These are phyloP conservation scores for Backusella circina DNA, from an alignment of 192 early-diverging fungal genomes.

Conservation along the genomic window DNA sequence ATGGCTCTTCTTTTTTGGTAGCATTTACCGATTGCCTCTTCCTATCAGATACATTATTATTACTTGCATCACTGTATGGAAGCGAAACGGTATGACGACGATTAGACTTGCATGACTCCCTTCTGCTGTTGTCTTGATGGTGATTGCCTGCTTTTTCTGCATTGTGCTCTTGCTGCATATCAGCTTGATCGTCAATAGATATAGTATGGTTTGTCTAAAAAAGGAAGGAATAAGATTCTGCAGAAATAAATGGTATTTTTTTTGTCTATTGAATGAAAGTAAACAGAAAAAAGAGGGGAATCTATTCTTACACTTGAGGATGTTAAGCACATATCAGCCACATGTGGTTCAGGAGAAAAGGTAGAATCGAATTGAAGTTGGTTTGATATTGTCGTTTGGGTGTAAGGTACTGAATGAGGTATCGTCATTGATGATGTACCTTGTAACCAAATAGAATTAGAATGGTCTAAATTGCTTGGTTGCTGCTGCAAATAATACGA, in stretches of 20 bases:
- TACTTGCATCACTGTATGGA: neutral
- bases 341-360: neutral
- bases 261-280: neutral
- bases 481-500: neutral
- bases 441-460: neutral
- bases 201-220: neutral
- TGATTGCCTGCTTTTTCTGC: neutral
- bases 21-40: neutral
- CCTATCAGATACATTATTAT: neutral
- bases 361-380: neutral
- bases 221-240: neutral
- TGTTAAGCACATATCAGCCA: neutral
- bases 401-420: neutral
- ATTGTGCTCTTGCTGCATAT: neutral
- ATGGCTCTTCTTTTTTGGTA: neutral
- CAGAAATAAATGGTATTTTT: neutral
- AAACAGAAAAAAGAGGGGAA: neutral
- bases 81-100: neutral
- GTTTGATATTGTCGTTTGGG: neutral
- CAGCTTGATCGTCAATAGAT: neutral
- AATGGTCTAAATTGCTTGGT: neutral
- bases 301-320: neutral
- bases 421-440: neutral
- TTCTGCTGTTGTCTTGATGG: neutral
- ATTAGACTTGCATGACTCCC: neutral